Evolutionary conservation across 129 eudicot species (phyloP).

Genomic region (Logfia minima): DNA sequence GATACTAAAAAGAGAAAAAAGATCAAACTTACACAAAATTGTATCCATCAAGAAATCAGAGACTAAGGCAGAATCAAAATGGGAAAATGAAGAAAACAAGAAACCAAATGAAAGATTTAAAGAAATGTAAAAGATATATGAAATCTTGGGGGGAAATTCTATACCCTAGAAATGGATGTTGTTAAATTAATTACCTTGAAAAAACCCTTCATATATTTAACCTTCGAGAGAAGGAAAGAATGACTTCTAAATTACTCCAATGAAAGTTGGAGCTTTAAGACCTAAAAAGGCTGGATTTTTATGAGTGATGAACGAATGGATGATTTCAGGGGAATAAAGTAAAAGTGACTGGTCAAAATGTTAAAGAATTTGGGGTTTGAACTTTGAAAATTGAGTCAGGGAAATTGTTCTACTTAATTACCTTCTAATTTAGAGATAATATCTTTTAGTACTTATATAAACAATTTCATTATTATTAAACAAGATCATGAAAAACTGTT

Average conservation of each 20-base stretch:
- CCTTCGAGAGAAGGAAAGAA: slow-evolving; percentile 25
- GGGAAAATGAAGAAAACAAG: slow-evolving; percentile 27
- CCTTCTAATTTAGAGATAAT: slow-evolving; percentile 24
- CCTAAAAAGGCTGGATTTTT: slow-evolving; percentile 1
- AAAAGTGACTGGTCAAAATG: slow-evolving; percentile 42
- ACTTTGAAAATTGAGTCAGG: slow-evolving; percentile 34
- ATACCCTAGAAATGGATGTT: slow-evolving; percentile 32
- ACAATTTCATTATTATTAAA: neutral
- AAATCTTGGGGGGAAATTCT: slow-evolving; percentile 15
- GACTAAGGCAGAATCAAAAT: slow-evolving; percentile 10
- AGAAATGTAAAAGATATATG: slow-evolving; percentile 2
- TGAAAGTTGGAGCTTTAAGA: neutral
- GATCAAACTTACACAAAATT: slow-evolving; percentile 22
- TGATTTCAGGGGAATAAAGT: slow-evolving; percentile 32
- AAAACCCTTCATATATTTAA: neutral
- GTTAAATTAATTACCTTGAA: neutral
- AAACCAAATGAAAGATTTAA: slow-evolving; percentile 16
- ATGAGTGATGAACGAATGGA: neutral
- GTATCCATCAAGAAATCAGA: slow-evolving; percentile 28
- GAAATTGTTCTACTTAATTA: neutral
- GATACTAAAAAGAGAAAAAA: neutral
- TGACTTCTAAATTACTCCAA: slow-evolving; percentile 9
- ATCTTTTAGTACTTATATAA: slow-evolving; percentile 6
- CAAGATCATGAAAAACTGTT: no score
- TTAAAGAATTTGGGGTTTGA: slow-evolving; percentile 20